Evolutionary conservation across 1,284 basidiomycete species (phyloP), one percentile per base, ranked within the genome.

Genomic region (Singerocomus inundabilis): DNA sequence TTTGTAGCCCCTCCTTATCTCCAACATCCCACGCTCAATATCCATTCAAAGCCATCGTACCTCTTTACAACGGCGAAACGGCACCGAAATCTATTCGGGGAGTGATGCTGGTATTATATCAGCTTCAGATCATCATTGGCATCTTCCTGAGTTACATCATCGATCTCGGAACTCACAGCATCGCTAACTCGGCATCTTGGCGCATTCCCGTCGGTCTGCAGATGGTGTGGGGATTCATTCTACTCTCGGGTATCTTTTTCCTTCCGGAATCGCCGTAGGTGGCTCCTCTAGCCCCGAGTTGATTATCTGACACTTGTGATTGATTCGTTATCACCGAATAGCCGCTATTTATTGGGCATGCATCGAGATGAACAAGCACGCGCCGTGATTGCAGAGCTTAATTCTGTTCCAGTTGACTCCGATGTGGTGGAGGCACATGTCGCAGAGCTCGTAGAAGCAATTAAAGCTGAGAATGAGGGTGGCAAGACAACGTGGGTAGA

Each of bases 21-120:
- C 10, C 24, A 13, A 24, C 2, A 29, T 31, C 30, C 47, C 37
- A 35, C 16, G 31, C n/a, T 48, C 31, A 40, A 38, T 32, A 2
- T 18, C n/a, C 21, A 28, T 46, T 13, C 15, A 46, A 29, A 82
- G 86, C 85, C 39, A 85, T 89, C 51, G 87, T 91, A 0, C 87
- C 87, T 42, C 76, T 91, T 4, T 91, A 89, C 66, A 89, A 87
- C 57, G 87, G 88, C 28, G 88, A 91, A 67, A 86, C 86, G 1
- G 80, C 88, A 0, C 88, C 88, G 0, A 88, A 88, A 63, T 78
- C 81, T 9, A 74, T 90, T 53, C 80, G 88, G 61, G 88, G 88
- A 7, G 80, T 82, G 25, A 72, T 91, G 28, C 71, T 91, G 18
- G 86, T 88, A 7, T 65, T 89, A 11, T 89, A 90, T 62, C 88